Percentiles rank a stretch among this genome's conserved stretches.
These are phyloP conservation scores for Tephrocybe sp. DNA, from an alignment of 768 basidiomycete species.

Conservation along the genomic window DNA sequence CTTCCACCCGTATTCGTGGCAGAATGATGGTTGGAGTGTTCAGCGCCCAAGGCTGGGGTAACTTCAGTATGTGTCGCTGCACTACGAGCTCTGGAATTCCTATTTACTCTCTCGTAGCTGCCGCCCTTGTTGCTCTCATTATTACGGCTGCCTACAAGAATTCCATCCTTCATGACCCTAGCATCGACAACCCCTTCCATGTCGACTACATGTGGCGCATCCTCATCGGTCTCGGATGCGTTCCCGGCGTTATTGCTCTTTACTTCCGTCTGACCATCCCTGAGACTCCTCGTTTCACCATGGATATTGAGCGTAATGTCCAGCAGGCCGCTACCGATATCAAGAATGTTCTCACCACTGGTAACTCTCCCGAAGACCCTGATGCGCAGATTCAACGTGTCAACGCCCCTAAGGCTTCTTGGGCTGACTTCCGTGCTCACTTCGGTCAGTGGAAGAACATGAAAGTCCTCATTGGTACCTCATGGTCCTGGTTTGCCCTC, in stretches of 20 bases:
- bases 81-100: background rate
- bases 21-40: slow-evolving; percentile 91
- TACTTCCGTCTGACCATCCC: slow-evolving; percentile 94
- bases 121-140: slow-evolving; percentile 64
- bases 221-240: slow-evolving; percentile 82
- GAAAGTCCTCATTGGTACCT: slow-evolving; percentile 74
- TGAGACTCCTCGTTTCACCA: slow-evolving; percentile 87
- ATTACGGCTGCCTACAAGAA: slow-evolving; percentile 67
- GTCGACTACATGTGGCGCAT: slow-evolving; percentile 86
- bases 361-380: slow-evolving; percentile 45
- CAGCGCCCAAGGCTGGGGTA: slow-evolving; percentile 85
- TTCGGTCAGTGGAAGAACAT: slow-evolving; percentile 75
- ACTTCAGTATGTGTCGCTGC: slow-evolving; percentile 50
- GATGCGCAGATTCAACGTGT: slow-evolving; percentile 59
- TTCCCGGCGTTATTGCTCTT: slow-evolving; percentile 78
- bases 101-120: slow-evolving; percentile 33
- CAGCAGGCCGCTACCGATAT: slow-evolving; percentile 74
- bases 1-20: slow-evolving; percentile 72
- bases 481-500: slow-evolving; percentile 89
- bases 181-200: slow-evolving; percentile 34
- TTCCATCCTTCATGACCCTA: slow-evolving; percentile 39
- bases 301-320: slow-evolving; percentile 88
- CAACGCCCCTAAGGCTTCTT: slow-evolving; percentile 65
- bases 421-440: slow-evolving; percentile 63
- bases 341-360: slow-evolving; percentile 56